A percentile compares a stretch with the other conserved stretches of the same genome.
Evolutionary conservation across 805 yeast genomes (phyloP).

Genomic region (Ogataea zsoltii): DNA sequence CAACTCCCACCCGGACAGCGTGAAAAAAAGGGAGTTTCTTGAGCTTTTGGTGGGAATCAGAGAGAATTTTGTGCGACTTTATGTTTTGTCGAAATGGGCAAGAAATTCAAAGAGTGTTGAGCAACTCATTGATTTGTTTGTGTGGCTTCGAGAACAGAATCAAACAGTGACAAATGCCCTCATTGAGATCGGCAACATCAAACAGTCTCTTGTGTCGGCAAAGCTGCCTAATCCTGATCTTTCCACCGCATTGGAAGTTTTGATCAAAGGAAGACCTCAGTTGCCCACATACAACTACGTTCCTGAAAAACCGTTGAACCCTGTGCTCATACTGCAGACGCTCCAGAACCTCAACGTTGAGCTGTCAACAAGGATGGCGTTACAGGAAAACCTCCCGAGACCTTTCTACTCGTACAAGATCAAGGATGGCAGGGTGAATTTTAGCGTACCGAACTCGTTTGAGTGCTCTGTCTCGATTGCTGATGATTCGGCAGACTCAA

Average conservation of each 20-base stretch:
- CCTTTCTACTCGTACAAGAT: constrained; percentile 65
- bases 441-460: constrained; percentile 63
- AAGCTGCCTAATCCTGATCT: constrained; percentile 91
- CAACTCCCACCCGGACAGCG: constrained; percentile 52
- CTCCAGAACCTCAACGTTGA: constrained; percentile 70
- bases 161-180: constrained; percentile 63
- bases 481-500: constrained; percentile 55
- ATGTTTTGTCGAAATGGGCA: constrained; percentile 90
- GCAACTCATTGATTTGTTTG: constrained; percentile 77
- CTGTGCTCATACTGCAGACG: constrained; percentile 58
- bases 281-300: constrained; percentile 64
- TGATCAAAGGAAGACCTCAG: constrained; percentile 74
- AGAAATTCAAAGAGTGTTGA: constrained; percentile 69
- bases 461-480: constrained; percentile 78
- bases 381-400: constrained; percentile 61
- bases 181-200: constrained; percentile 66
- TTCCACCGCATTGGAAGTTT: constrained; percentile 82
- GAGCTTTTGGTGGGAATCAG: constrained; percentile 70
- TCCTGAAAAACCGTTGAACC: constrained; percentile 48
- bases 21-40: constrained; percentile 68
- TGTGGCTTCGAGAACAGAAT: constrained; percentile 83
- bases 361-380: constrained; percentile 72
- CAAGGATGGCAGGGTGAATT: constrained; percentile 73
- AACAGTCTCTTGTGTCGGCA: constrained; percentile 77
- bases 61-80: constrained; percentile 80